Base-by-base conservation (phyloP, 768 basidiomycete genomes). In the Trametopsis cervina region DNA sequence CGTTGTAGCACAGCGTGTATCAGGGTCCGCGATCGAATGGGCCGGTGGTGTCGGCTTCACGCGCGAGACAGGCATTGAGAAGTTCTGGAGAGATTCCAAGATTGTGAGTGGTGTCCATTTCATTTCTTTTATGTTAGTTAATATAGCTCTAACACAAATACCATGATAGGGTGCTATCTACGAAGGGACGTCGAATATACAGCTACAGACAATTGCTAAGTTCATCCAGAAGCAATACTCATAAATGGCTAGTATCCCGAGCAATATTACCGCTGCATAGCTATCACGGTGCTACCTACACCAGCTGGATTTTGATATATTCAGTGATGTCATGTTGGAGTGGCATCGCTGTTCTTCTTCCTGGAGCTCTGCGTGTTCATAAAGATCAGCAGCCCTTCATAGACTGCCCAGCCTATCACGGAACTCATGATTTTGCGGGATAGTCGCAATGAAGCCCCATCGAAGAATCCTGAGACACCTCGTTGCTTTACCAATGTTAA, bases 171-270 rank as follows among this genome's bases (percentile, higher is more conserved):
- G 90, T 22, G 87, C 89, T 2, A 91, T 92, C 44, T 92, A 92
- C 57, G 90, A 93, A 60, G 92, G 95, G 33, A 97, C 95, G 38
- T 91, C 87, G n/a, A 99, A 98, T 64, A 98, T 99, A 50, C 96
- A 98, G 64, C 71, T 97, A 26, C 85, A 94, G 66, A 99, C 96
- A 0, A 96, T 99, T 58, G 89, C 93, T 4, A 95, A 86, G 68
- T 81, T 86, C 53, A 77, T 95, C 47, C 87, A 92, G 65, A 89
- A 89, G 67, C 75, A 91, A 60, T 81, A 90, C 57, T 83, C 87
- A 59, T 87, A 63, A 53, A 18, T 12, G n/a, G n/a, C n/a, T n/a
- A 25, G 4, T 21, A 10, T 24, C 18, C 23, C 17, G 13, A 17
- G 18, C 17, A 15, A 13, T 18, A 33, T 36, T 13, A 9, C 13